These are phyloP conservation scores for Plantago coronopus DNA, from an alignment of 305 asterid species.

Conservation along the genomic window DNA sequence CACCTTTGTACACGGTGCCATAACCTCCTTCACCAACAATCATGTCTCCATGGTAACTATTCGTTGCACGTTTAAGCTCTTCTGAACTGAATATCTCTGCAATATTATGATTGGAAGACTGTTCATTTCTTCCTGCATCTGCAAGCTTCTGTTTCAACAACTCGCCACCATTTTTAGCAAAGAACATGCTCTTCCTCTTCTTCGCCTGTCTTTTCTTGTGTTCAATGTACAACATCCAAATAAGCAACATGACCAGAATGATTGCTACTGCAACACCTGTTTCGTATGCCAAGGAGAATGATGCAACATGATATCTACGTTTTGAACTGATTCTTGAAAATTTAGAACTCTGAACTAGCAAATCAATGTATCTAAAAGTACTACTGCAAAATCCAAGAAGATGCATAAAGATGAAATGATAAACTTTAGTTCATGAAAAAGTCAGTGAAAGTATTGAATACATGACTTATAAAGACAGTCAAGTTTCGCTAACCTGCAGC, in stretches of 20 bases:
- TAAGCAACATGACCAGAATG: not conserved
- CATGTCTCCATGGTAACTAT: constrained; percentile 8
- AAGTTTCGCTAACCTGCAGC: constrained; percentile 22
- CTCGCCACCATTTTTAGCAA: constrained; percentile 24
- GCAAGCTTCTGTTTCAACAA: constrained; percentile 20
- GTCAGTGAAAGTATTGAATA: not conserved
- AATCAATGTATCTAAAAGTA: too few species aligned
- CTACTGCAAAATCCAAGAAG: too few species aligned
- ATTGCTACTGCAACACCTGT: constrained; percentile 5
- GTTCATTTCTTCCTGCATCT: not conserved
- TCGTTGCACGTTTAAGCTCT: constrained; percentile 21
- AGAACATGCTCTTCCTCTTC: constrained; percentile 15
- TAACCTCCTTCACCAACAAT: constrained; percentile 24
- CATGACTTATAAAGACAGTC: not conserved
- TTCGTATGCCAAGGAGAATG: not conserved
- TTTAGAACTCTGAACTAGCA: too few species aligned
- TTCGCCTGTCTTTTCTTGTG: constrained; percentile 4
- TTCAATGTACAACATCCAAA: constrained; percentile 4
- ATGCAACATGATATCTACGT: too few species aligned
- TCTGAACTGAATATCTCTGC: constrained; percentile 13
- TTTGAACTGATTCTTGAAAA: too few species aligned
- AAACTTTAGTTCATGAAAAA: too few species aligned
- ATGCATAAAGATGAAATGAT: not conserved
- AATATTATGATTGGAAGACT: not conserved
- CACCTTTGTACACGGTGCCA: constrained; percentile 24